These are phyloP conservation scores for Catunica adiposa DNA, from an alignment of 2,329 filamentous ascomycete species.

Conservation along the genomic window DNA sequence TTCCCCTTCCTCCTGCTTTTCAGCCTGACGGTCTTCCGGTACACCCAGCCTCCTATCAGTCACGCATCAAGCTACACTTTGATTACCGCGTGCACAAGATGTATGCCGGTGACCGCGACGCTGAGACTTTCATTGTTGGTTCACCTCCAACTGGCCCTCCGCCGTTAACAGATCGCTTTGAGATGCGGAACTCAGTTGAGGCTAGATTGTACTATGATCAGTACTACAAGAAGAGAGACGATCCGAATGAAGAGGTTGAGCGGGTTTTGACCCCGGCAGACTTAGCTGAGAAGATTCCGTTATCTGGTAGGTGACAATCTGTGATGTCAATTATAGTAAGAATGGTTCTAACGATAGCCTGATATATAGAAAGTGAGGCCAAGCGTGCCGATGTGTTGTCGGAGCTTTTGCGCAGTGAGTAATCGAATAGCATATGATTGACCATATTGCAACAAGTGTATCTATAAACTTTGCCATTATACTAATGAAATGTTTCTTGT, in stretches of 20 bases:
- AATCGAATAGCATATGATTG: too few species aligned
- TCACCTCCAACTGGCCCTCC: slow-evolving; percentile 5
- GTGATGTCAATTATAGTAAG: neutral
- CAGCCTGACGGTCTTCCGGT: neutral
- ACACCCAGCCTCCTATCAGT: neutral
- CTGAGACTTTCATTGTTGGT: slow-evolving; percentile 11
- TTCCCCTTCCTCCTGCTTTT: neutral
- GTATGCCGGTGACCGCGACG: slow-evolving; percentile 11
- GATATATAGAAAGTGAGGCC: neutral
- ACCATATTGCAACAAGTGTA: neutral
- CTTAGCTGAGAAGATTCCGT: neutral
- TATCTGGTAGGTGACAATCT: neutral
- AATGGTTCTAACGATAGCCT: too few species aligned
- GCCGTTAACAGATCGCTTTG: slow-evolving; percentile 8
- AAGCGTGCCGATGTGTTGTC: slow-evolving; percentile 3
- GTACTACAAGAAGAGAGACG: slow-evolving; percentile 7
- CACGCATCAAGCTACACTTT: slow-evolving; percentile 8
- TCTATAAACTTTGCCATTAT: neutral
- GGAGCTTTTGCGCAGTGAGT: slow-evolving; percentile 10
- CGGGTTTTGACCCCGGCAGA: slow-evolving; percentile 1
- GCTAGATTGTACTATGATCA: slow-evolving; percentile 9
- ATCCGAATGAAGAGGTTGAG: neutral
- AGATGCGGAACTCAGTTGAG: slow-evolving; percentile 11
- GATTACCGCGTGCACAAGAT: slow-evolving; percentile 8
- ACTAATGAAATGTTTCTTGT: neutral